Percentiles rank a stretch among this genome's conserved stretches.
Evolutionary conservation across 2,329 filamentous ascomycete genomes (phyloP).

Genomic region (Ophidiomyces ophidiicola): DNA sequence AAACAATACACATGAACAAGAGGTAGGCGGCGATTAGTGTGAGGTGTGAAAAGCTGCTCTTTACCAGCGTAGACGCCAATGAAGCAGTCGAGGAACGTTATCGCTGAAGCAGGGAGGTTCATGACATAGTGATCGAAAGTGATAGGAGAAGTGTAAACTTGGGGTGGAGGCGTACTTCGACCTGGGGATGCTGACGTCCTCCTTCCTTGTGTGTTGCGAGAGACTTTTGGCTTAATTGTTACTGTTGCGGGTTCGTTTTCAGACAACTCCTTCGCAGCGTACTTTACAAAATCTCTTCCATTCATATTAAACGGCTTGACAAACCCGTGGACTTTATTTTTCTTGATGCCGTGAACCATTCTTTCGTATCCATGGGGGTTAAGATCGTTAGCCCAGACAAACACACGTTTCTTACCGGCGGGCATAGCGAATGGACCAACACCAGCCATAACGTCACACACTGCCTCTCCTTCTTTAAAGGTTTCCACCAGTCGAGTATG

Average conservation of each 20-base stretch:
- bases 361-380: slow-evolving; percentile 77
- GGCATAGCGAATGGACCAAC: slow-evolving; percentile 92
- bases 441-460: slow-evolving; percentile 94
- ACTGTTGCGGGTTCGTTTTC: slow-evolving; percentile 40
- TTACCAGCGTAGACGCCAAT: slow-evolving; percentile 66
- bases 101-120: slow-evolving; percentile 86
- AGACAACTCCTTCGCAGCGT: slow-evolving; percentile 48
- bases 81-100: slow-evolving; percentile 68
- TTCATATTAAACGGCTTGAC: slow-evolving; percentile 73
- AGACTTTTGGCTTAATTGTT: slow-evolving; percentile 37
- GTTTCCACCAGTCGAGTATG: slow-evolving; percentile 65
- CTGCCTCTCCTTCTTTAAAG: slow-evolving; percentile 74
- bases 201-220: slow-evolving; percentile 17
- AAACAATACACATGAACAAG: slow-evolving; percentile 94
- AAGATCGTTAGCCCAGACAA: slow-evolving; percentile 94
- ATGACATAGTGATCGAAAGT: slow-evolving; percentile 91
- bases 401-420: slow-evolving; percentile 76
- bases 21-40: slow-evolving; percentile 52
- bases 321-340: slow-evolving; percentile 69
- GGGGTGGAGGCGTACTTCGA: slow-evolving; percentile 24
- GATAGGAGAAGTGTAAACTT: slow-evolving; percentile 42
- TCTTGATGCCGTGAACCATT: slow-evolving; percentile 55
- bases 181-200: background rate
- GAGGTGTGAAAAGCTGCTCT: slow-evolving; percentile 52
- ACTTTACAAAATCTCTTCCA: slow-evolving; percentile 65